Evolutionary conservation across 2,329 filamentous ascomycete genomes (phyloP), one percentile per base, ranked within the genome.

Genomic region (Talaromyces albobiverticillius): DNA sequence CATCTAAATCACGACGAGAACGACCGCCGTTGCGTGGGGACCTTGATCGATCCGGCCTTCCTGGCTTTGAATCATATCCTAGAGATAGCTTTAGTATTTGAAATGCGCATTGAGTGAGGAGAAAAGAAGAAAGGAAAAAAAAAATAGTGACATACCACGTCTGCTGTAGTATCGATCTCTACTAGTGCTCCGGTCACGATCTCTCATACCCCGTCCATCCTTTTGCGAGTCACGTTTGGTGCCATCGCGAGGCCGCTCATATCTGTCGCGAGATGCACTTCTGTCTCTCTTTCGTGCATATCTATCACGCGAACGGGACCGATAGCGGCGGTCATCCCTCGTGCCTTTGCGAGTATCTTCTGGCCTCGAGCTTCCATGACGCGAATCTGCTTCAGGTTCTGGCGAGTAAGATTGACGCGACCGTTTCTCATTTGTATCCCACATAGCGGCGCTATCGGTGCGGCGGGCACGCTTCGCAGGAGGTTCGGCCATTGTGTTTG

Each of bases 381-480:
- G 64, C 55, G 63, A 71, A 55, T 64, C 64, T 51, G 62, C 59
- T 20, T 63, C 66, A 52, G 60, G 53, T 29, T 66, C 71, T 38
- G 61, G 57, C 14, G 65, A 63, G 43, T 62, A 63, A 18, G 63
- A 58, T 8, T 61, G 61, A 32, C 62, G 63, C 25, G 62, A 59
- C 25, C 59, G 61, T 18, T 61, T 66, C 38, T 73, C 69, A 50
- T 71, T 68, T 54, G 67, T 64, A 58, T 87, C 84, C 81, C 82
- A 83, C 78, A 83, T 83, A 50, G 81, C 76, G 48, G 79, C 79
- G 68, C 79, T 83, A 61, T 86, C 83, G n/a, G 76, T 76, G 46
- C 76, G 70, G 56, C 77, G 75, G 18, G 76, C 66, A 48, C 79
- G 78, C 65, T 80, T 81, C 50, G 76, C 68, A 56, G 80, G 74